Evolutionary conservation across 2,329 filamentous ascomycete species (phyloP).

Genomic region (Penicillium sp.): DNA sequence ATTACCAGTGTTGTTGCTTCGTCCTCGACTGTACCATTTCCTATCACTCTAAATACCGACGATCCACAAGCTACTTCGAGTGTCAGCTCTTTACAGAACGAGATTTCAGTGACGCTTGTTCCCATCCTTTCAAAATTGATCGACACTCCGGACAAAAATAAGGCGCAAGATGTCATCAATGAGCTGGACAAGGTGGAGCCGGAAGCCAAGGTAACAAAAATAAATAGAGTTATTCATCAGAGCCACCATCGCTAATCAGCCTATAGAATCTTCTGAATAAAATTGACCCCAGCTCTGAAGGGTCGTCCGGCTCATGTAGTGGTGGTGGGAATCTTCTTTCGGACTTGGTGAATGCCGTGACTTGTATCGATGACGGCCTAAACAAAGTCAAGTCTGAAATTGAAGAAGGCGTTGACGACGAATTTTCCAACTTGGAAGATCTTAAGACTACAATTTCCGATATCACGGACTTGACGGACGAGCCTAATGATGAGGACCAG

Average conservation of each 20-base stretch:
- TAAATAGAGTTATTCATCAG: background rate
- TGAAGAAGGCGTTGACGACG: background rate
- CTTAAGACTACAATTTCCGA: background rate
- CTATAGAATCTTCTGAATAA: background rate
- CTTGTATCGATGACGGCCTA: background rate
- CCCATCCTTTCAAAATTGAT: background rate
- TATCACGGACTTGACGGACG: background rate
- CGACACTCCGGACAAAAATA: background rate
- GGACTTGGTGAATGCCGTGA: background rate
- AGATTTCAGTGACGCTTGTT: slow-evolving; percentile 1
- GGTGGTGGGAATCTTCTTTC: background rate
- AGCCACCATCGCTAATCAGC: background rate
- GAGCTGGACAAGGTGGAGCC: background rate
- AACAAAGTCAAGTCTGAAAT: slow-evolving; percentile 3
- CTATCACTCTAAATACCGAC: background rate
- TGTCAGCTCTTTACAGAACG: slow-evolving; percentile 1
- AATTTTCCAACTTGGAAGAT: background rate
- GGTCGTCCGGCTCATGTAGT: background rate
- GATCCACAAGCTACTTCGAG: slow-evolving; percentile 2
- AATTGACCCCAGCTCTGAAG: background rate
- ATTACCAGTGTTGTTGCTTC: background rate
- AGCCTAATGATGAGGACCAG: background rate
- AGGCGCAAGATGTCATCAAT: background rate
- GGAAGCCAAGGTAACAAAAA: background rate
- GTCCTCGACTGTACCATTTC: background rate